Conservation (phyloP, 2,329 filamentous ascomycete genomes). For the Clonostachys rhizophaga region DNA sequence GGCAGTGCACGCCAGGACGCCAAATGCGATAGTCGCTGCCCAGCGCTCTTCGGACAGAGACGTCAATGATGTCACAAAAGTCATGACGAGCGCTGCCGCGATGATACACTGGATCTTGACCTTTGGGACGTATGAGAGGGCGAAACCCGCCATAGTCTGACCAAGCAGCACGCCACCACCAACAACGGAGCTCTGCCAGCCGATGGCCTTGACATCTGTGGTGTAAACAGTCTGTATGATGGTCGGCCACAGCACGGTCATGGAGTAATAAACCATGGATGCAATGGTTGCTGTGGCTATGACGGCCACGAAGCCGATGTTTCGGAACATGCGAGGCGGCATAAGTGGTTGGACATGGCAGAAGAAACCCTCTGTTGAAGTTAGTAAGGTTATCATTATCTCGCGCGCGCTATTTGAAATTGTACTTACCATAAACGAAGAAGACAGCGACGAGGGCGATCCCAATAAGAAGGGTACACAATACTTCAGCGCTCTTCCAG, state of each 20-base stretch:
- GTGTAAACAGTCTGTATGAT: slow-evolving; percentile 35
- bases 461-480: slow-evolving; percentile 30
- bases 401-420: no score
- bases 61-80: slow-evolving; percentile 23
- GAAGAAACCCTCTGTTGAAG: slow-evolving; percentile 23
- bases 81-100: slow-evolving; percentile 19
- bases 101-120: slow-evolving; percentile 26
- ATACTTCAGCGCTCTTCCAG: slow-evolving; percentile 32
- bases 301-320: slow-evolving; percentile 30
- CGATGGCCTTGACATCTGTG: slow-evolving; percentile 26
- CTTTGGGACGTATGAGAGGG: slow-evolving; percentile 25
- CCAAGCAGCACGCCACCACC: slow-evolving; percentile 35
- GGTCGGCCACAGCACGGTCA: slow-evolving; percentile 37
- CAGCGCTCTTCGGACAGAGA: slow-evolving; percentile 17
- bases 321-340: slow-evolving; percentile 33
- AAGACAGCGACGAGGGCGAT: slow-evolving; percentile 24
- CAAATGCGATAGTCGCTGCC: slow-evolving; percentile 22
- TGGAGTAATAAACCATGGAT: slow-evolving; percentile 38
- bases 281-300: slow-evolving; percentile 29
- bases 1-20: slow-evolving; percentile 19
- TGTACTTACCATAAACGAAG: slow-evolving; percentile 23
- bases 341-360: slow-evolving; percentile 30
- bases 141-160: slow-evolving; percentile 26
- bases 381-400: background rate
- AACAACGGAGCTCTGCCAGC: slow-evolving; percentile 33